Conservation (phyloP, 768 basidiomycete species). For the Pleurotus eryngii region DNA sequence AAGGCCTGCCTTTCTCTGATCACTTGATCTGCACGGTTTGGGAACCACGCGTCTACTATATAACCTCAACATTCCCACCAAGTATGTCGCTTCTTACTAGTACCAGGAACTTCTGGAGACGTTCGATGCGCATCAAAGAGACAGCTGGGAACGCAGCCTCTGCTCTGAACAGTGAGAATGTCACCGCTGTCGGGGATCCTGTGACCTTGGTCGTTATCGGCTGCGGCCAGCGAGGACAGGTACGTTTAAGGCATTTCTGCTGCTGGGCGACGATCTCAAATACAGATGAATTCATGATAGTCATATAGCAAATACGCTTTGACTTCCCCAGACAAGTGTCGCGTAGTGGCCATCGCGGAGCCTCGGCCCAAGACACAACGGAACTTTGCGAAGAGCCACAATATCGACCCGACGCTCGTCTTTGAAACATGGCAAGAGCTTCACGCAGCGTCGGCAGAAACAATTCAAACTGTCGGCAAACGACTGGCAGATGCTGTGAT, state of each 20-base stretch:
- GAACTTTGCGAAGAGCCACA: constrained; percentile 52
- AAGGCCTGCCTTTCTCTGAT: not conserved
- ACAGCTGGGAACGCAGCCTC: not conserved
- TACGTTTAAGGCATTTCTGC: constrained; percentile 23
- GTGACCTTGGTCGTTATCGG: constrained; percentile 78
- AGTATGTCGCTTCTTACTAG: constrained; percentile 4
- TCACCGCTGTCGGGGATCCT: constrained; percentile 25
- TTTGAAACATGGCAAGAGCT: constrained; percentile 75
- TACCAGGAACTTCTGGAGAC: constrained; percentile 9
- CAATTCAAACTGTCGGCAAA: constrained; percentile 57
- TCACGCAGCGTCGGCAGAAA: constrained; percentile 61
- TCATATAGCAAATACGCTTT: constrained; percentile 64
- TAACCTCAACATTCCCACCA: not conserved
- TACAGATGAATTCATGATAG: constrained; percentile 27
- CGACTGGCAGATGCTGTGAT: constrained; percentile 81
- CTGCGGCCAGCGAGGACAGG: constrained; percentile 81
- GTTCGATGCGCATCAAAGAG: constrained; percentile 8
- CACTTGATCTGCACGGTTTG: not conserved
- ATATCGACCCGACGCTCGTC: constrained; percentile 63
- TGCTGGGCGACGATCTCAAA: not conserved
- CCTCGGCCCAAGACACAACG: constrained; percentile 66
- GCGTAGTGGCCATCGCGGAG: constrained; percentile 83
- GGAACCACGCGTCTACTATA: not conserved
- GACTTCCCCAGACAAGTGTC: constrained; percentile 57
- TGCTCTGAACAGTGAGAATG: not conserved